Percentiles rank a stretch among this genome's conserved stretches.
Evolutionary conservation across 345 rosid genomes (phyloP).

Genomic region (thale cress (Arabidopsis thaliana)): DNA sequence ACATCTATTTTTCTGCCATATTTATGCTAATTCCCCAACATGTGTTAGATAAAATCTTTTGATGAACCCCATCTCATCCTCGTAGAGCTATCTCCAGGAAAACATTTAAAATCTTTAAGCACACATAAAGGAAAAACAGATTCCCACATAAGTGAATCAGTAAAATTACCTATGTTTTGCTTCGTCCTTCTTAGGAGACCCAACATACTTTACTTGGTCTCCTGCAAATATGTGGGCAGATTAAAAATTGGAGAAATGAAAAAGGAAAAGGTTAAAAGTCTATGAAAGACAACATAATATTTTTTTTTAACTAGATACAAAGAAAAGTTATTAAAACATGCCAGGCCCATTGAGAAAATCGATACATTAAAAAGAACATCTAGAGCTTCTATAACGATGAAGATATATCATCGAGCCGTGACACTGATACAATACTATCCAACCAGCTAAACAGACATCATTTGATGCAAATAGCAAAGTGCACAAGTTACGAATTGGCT

Average conservation of each 20-base stretch:
- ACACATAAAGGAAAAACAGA: slow-evolving; percentile 17
- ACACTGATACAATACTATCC: slow-evolving; percentile 22
- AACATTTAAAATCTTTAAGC: neutral
- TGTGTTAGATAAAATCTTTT: slow-evolving; percentile 17
- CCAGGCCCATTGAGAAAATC: slow-evolving; percentile 6
- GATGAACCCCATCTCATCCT: neutral
- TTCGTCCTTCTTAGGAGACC: slow-evolving; percentile 57
- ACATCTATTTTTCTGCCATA: slow-evolving; percentile 21
- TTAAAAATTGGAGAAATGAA: slow-evolving; percentile 2
- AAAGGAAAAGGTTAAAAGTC: slow-evolving; percentile 17
- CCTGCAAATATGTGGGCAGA: slow-evolving; percentile 53
- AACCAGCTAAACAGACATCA: slow-evolving; percentile 15
- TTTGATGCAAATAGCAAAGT: slow-evolving; percentile 31
- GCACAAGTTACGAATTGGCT: slow-evolving; percentile 26
- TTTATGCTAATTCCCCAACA: neutral
- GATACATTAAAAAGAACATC: slow-evolving; percentile 17
- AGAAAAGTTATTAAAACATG: slow-evolving; percentile 7
- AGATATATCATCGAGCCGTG: slow-evolving; percentile 24
- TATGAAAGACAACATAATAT: neutral
- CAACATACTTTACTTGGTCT: slow-evolving; percentile 84
- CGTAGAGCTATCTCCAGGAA: slow-evolving; percentile 11
- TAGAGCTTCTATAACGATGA: slow-evolving; percentile 29
- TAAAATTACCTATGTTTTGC: slow-evolving; percentile 67
- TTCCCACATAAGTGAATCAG: slow-evolving; percentile 15
- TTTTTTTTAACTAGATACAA: neutral